A percentile compares a stretch with the other conserved stretches of the same genome.
phyloP scores from a whole-genome alignment of 2,329 filamentous ascomycete genomes.

The Cladophialophora yegresii region DNA sequence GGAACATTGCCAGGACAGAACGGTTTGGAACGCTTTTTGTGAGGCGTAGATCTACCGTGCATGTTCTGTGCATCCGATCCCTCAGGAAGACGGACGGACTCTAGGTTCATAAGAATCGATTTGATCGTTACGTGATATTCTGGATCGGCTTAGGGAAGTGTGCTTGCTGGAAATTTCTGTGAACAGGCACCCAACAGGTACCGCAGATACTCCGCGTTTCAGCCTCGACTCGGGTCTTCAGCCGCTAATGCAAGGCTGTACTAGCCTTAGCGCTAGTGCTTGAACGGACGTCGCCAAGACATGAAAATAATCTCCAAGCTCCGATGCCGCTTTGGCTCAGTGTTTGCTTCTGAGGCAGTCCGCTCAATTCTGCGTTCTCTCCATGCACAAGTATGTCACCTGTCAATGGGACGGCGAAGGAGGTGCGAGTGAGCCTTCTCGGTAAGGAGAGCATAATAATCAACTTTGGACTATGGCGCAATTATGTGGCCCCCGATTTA shows the following conservation, averaged over 20 bases:
- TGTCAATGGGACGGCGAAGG: slow-evolving; percentile 31
- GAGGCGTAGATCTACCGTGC: background rate
- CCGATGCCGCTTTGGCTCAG: slow-evolving; percentile 6
- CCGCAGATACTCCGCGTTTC: background rate
- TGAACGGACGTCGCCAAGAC: slow-evolving; percentile 18
- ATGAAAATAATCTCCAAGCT: slow-evolving; percentile 30
- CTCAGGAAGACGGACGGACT: slow-evolving; percentile 3
- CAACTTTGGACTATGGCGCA: slow-evolving; percentile 85
- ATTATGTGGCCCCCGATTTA: slow-evolving; percentile 78
- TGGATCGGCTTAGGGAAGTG: slow-evolving; percentile 11
- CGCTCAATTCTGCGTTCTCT: background rate
- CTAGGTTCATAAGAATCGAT: slow-evolving; percentile 12
- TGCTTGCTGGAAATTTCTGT: no score
- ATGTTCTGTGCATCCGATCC: slow-evolving; percentile 9
- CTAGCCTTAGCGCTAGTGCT: slow-evolving; percentile 8
- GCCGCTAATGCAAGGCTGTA: slow-evolving; percentile 21
- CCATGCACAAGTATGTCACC: slow-evolving; percentile 27
- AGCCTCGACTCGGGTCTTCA: background rate
- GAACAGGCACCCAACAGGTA: no score
- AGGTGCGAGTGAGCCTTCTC: slow-evolving; percentile 69
- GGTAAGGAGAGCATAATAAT: slow-evolving; percentile 89
- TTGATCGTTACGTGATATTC: slow-evolving; percentile 13
- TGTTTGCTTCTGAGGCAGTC: slow-evolving; percentile 2
- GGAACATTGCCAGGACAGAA: background rate
- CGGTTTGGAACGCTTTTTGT: background rate